These are phyloP conservation scores for Penicillium rolfsii DNA, from an alignment of 2,329 filamentous ascomycete genomes.

Conservation along the genomic window DNA sequence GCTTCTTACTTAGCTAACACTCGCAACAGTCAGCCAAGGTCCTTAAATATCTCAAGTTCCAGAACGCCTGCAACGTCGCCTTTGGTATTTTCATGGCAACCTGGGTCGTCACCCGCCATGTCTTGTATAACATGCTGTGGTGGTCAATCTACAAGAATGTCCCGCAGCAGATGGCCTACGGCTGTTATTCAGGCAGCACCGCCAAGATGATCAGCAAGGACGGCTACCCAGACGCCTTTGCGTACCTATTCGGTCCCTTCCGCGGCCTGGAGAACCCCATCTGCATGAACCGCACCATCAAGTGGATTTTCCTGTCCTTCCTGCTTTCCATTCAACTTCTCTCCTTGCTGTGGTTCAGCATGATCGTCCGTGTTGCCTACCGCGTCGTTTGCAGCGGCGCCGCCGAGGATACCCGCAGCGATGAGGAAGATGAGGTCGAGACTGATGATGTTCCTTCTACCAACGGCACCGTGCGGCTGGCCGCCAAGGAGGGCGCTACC, in stretches of 20 bases:
- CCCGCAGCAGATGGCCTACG: slow-evolving; percentile 63
- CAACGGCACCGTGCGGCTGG: slow-evolving; percentile 28
- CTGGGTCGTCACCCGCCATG: slow-evolving; percentile 83
- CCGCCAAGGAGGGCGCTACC: slow-evolving; percentile 30
- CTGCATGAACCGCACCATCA: slow-evolving; percentile 76
- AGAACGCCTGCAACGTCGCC: slow-evolving; percentile 74
- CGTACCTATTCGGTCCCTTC: slow-evolving; percentile 75
- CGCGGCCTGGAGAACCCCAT: slow-evolving; percentile 70
- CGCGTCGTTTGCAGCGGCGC: slow-evolving; percentile 73
- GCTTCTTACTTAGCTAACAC: slow-evolving; percentile 5
- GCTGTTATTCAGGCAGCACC: slow-evolving; percentile 67
- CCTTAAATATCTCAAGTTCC: slow-evolving; percentile 83
- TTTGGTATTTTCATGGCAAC: slow-evolving; percentile 85
- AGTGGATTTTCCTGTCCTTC: slow-evolving; percentile 74
- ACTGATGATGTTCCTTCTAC: slow-evolving; percentile 32
- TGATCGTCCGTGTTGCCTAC: slow-evolving; percentile 82
- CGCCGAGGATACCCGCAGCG: slow-evolving; percentile 85
- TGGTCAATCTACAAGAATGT: slow-evolving; percentile 77
- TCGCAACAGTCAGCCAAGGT: slow-evolving; percentile 76
- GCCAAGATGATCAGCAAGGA: slow-evolving; percentile 39
- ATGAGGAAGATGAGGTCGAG: slow-evolving; percentile 69
- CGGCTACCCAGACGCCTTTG: slow-evolving; percentile 49
- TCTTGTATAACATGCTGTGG: slow-evolving; percentile 76
- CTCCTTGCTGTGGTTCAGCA: slow-evolving; percentile 83
- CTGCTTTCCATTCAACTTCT: slow-evolving; percentile 79